Evolutionary conservation across 345 rosid genomes (phyloP).

Genomic region (Populus nigra): DNA sequence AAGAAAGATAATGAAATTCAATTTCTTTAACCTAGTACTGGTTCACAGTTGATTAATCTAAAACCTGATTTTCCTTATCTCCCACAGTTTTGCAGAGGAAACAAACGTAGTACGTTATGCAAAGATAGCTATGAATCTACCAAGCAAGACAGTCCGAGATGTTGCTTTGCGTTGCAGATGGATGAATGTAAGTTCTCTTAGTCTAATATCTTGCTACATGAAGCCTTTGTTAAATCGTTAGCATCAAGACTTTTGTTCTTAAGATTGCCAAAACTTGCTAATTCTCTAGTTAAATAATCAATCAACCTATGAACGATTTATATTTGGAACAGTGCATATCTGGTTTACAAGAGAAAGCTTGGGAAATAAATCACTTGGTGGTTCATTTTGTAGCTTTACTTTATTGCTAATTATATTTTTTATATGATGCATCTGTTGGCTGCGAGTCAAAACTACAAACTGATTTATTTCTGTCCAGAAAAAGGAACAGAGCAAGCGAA

Average conservation of each 20-base stretch:
- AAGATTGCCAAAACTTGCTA: not conserved
- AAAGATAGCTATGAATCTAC: conserved; percentile 55
- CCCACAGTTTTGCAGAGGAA: conserved; percentile 48
- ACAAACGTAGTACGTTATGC: conserved; percentile 45
- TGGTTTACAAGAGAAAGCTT: not conserved
- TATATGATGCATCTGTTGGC: not conserved
- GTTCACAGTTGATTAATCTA: conserved; percentile 1
- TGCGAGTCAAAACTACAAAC: not conserved
- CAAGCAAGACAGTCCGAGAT: conserved; percentile 64
- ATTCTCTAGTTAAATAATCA: not conserved
- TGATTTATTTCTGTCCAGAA: conserved; percentile 41
- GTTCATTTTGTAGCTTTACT: conserved; percentile 1
- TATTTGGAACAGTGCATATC: not conserved
- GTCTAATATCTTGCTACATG: conserved; percentile 3
- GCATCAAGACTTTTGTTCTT: not conserved
- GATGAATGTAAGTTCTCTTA: conserved; percentile 47
- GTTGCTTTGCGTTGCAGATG: conserved; percentile 77
- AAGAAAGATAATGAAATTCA: not conserved
- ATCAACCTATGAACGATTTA: not conserved
- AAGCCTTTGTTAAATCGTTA: not conserved
- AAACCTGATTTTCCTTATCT: not conserved
- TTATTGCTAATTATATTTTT: not conserved
- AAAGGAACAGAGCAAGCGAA: conserved; percentile 67
- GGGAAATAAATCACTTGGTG: not conserved
- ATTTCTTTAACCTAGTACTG: not conserved